Conservation (phyloP, 1,139 yeast species). For the Candida sanyaensis region DNA sequence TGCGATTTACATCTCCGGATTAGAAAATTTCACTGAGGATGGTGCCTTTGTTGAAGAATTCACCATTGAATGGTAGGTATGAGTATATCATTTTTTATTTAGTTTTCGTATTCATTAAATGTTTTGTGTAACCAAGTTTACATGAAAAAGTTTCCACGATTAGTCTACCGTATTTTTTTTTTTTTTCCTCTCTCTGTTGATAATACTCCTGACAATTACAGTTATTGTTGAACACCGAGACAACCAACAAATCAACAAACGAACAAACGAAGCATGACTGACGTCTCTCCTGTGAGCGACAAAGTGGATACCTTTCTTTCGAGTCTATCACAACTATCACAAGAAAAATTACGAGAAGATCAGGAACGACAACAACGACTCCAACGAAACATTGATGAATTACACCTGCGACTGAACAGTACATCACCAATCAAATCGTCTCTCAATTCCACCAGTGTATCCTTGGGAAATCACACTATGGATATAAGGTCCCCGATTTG, state of each 20-base stretch:
- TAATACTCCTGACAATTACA: not conserved
- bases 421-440: conserved; percentile 22
- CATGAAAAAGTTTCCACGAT: no score
- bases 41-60: conserved; percentile 20
- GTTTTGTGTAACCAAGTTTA: not conserved
- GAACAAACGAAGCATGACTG: conserved; percentile 19
- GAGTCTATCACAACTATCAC: conserved; percentile 35
- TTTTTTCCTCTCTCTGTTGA: not conserved
- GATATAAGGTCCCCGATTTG: conserved; percentile 19
- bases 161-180: not conserved
- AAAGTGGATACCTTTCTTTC: conserved; percentile 38
- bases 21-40: conserved; percentile 15
- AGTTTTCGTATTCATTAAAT: not conserved
- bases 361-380: conserved; percentile 28
- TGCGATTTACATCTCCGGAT: conserved; percentile 19
- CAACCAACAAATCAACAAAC: not conserved
- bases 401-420: conserved; percentile 28
- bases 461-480: conserved; percentile 6
- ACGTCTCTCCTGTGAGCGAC: conserved; percentile 26
- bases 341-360: conserved; percentile 32
- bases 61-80: conserved; percentile 16
- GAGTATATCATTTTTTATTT: not conserved
- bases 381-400: conserved; percentile 32
- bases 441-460: not conserved
- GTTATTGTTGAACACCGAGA: not conserved